phyloP scores from a whole-genome alignment of 2,329 filamentous ascomycete species.

The Talaromyces sp. region DNA sequence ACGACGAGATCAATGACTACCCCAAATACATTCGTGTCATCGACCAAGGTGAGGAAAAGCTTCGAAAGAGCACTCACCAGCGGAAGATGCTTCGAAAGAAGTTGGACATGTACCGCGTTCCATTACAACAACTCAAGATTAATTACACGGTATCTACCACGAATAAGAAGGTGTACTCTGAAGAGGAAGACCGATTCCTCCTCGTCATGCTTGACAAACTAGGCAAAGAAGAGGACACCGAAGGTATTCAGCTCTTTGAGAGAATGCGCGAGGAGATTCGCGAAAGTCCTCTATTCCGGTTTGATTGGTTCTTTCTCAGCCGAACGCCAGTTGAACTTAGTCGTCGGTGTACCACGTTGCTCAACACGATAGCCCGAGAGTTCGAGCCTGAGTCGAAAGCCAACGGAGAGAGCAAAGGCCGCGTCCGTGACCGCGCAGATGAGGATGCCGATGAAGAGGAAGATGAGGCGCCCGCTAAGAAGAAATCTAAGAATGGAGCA shows the following conservation, averaged over 20 bases:
- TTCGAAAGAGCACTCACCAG: slow-evolving; percentile 84
- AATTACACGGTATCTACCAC: slow-evolving; percentile 99
- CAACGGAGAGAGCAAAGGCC: slow-evolving; percentile 66
- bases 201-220: slow-evolving; percentile 89
- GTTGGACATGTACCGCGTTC: slow-evolving; percentile 94
- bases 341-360: slow-evolving; percentile 85
- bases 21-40: slow-evolving; percentile 84
- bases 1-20: slow-evolving; percentile 85
- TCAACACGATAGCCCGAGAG: slow-evolving; percentile 92
- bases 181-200: slow-evolving; percentile 94
- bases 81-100: slow-evolving; percentile 92
- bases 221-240: slow-evolving; percentile 75
- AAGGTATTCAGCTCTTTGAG: slow-evolving; percentile 63
- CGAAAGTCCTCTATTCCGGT: slow-evolving; percentile 89
- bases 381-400: slow-evolving; percentile 63
- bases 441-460: slow-evolving; percentile 77
- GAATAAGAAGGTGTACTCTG: slow-evolving; percentile 99
- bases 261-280: slow-evolving; percentile 96
- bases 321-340: slow-evolving; percentile 90
- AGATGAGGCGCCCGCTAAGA: slow-evolving; percentile 88
- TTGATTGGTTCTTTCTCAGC: slow-evolving; percentile 99
- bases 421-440: slow-evolving; percentile 61
- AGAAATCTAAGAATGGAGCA: slow-evolving; percentile 68
- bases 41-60: slow-evolving; percentile 87
- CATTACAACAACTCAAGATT: slow-evolving; percentile 94